Conservation (phyloP, 768 basidiomycete genomes). For the Lenzites betulinus region DNA sequence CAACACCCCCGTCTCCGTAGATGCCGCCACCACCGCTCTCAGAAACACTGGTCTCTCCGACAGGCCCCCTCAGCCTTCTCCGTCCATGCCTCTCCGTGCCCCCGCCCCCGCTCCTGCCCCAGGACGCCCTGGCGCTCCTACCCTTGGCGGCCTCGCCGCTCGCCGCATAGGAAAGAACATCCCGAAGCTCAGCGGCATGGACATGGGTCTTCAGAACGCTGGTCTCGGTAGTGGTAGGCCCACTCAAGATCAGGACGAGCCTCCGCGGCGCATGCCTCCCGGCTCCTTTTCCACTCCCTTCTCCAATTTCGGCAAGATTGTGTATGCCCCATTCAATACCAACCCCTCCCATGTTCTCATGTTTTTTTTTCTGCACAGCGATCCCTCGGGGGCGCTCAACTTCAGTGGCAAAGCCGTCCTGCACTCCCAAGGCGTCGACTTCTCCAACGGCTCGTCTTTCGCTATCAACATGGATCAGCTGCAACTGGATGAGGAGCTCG, state of each 20-base stretch:
- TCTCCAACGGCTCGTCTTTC: constrained; percentile 88
- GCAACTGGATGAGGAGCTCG: constrained; percentile 88
- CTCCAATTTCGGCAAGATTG: constrained; percentile 90
- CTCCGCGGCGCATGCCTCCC: constrained; percentile 32
- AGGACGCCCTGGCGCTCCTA: constrained; percentile 14
- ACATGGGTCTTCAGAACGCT: constrained; percentile 55
- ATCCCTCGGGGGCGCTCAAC: constrained; percentile 94
- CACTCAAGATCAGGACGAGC: constrained; percentile 41
- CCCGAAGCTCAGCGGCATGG: constrained; percentile 47
- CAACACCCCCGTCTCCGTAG: constrained; percentile 37
- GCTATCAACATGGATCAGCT: constrained; percentile 95
- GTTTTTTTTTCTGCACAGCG: constrained; percentile 47
- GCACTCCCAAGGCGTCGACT: constrained; percentile 86
- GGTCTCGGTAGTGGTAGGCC: constrained; percentile 75
- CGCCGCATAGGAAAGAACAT: constrained; percentile 25
- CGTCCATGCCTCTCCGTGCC: constrained; percentile 23
- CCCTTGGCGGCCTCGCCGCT: constrained; percentile 29
- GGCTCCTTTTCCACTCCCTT: constrained; percentile 73
- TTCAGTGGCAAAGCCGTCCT: constrained; percentile 93
- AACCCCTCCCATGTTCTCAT: neutral
- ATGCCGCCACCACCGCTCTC: constrained; percentile 44
- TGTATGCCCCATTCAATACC: constrained; percentile 55
- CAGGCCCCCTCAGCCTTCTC: neutral
- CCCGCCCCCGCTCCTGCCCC: constrained; percentile 33
- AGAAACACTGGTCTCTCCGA: constrained; percentile 12